Base-by-base conservation (phyloP, 2,329 filamentous ascomycete genomes). In the Periglandula ipomoeae region DNA sequence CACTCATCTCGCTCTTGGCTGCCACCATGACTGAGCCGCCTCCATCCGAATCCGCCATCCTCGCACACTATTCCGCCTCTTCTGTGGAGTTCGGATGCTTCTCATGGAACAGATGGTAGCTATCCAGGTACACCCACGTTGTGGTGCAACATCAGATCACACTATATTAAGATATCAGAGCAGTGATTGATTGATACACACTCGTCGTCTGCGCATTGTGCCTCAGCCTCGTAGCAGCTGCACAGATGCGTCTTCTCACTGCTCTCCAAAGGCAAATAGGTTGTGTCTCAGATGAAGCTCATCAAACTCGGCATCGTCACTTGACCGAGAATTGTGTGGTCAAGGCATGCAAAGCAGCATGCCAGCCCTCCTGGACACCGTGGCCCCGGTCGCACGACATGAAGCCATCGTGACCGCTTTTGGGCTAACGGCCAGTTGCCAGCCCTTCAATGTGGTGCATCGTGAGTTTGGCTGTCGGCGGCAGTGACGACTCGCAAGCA, bases 371-470 rank as follows among this genome's bases (percentile, higher is more conserved):
- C 38, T 17, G 30, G 20, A 23, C 23, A 20, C 34, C 23, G 19
- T 39, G 19, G 26, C 40, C 46, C 46, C 41, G 24, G 48, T 35
- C 13, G 32, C 45, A 37, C 44, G 35, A 50, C 34, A 48, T 53
- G 52, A 54, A 54, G 50, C 52, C 52, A 53, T 55, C 54, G 50
- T 54, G 52, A 53, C 52, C 45, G 49, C 30, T 50, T 50, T 38
- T 24, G 40, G 50, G 43, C 47, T 51, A 47, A 50, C 13, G 41
- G 49, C 39, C 27, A 45, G n/a, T 30, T 35, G 7, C 23, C 40
- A 50, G 40, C 40, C 44, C 34, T 24, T 45, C 15, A 32, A 48
- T 44, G 27, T 22, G 34, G 13, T 35, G 34, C 37, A 48, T 52
- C 40, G 24, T 46, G 44, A 44, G 30, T 39, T 38, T 40, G 37